Evolutionary conservation across 176 grass and related monocot species (phyloP).

Genomic region (Triticum monococcum): DNA sequence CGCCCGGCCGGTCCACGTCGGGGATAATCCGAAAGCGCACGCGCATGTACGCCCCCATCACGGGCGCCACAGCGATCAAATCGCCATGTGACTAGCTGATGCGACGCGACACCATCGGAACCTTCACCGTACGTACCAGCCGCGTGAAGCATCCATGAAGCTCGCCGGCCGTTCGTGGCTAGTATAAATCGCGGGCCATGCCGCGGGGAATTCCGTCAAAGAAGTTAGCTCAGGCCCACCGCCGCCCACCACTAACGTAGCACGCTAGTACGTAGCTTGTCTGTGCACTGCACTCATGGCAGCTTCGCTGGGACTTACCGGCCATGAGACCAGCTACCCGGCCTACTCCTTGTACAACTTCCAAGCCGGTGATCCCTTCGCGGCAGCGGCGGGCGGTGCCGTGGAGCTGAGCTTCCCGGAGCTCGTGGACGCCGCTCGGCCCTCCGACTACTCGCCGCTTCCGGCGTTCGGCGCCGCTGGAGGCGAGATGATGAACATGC

Average conservation of each 20-base stretch:
- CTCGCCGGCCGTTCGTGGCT: not conserved
- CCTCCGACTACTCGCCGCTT: not conserved
- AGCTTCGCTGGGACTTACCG: conserved; percentile 30
- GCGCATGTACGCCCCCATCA: not conserved
- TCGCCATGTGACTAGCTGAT: not conserved
- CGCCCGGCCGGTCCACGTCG: not conserved
- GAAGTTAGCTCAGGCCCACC: not conserved
- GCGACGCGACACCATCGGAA: conserved; percentile 7
- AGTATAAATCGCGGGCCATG: conserved; percentile 39
- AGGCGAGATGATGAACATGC: not conserved
- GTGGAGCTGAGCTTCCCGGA: not conserved
- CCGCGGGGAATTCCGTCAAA: conserved; percentile 28
- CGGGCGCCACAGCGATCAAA: not conserved
- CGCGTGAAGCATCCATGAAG: conserved; percentile 24
- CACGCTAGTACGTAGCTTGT: not conserved
- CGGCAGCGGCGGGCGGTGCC: not conserved
- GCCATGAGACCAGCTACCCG: not conserved
- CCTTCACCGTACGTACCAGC: conserved; percentile 7
- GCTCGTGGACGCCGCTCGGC: not conserved
- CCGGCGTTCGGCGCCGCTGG: not conserved
- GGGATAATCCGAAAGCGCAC: conserved; percentile 5
- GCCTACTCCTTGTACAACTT: not conserved
- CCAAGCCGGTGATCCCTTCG: not conserved
- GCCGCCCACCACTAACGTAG: not conserved
- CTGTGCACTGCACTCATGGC: conserved; percentile 22